These are phyloP conservation scores for Exserohilum turcica DNA, from an alignment of 2,329 filamentous ascomycete species.

Conservation along the genomic window DNA sequence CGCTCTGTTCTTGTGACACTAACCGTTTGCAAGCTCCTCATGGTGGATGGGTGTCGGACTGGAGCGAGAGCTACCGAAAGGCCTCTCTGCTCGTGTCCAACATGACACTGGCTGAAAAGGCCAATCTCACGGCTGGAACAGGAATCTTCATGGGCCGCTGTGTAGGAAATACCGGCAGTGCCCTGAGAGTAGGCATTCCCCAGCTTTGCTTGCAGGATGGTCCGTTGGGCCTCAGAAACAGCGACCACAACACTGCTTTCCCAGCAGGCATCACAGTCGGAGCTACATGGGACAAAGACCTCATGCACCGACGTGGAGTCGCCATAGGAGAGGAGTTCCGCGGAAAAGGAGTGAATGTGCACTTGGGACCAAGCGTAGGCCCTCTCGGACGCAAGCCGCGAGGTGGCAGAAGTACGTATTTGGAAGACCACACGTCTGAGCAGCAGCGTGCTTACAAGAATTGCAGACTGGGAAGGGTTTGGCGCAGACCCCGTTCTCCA, in stretches of 20 bases:
- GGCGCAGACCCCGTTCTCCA: slow-evolving; percentile 72
- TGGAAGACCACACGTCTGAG: not conserved
- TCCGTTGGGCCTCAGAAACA: slow-evolving; percentile 72
- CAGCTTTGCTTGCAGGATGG: slow-evolving; percentile 68
- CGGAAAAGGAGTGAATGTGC: slow-evolving; percentile 74
- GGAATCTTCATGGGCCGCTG: slow-evolving; percentile 74
- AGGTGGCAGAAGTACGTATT: slow-evolving; percentile 63
- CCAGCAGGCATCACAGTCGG: slow-evolving; percentile 78
- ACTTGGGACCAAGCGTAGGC: slow-evolving; percentile 72
- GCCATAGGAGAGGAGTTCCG: slow-evolving; percentile 73
- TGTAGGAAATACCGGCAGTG: slow-evolving; percentile 77
- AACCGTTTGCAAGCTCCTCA: slow-evolving; percentile 57
- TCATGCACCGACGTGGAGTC: slow-evolving; percentile 70
- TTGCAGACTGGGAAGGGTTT: slow-evolving; percentile 69
- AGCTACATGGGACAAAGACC: slow-evolving; percentile 74
- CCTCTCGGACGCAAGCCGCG: slow-evolving; percentile 66
- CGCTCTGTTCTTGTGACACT: not conserved
- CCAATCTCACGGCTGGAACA: slow-evolving; percentile 74
- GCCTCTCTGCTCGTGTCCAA: slow-evolving; percentile 70
- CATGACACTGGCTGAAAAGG: slow-evolving; percentile 82
- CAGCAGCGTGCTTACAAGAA: slow-evolving; percentile 3
- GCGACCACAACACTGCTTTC: slow-evolving; percentile 77
- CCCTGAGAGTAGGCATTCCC: slow-evolving; percentile 71
- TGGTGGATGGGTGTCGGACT: slow-evolving; percentile 72
- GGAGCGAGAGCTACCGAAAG: slow-evolving; percentile 72